These are phyloP conservation scores for Halteria grandinella DNA, from an alignment of 73 alveolate genomes.

Conservation along the genomic window DNA sequence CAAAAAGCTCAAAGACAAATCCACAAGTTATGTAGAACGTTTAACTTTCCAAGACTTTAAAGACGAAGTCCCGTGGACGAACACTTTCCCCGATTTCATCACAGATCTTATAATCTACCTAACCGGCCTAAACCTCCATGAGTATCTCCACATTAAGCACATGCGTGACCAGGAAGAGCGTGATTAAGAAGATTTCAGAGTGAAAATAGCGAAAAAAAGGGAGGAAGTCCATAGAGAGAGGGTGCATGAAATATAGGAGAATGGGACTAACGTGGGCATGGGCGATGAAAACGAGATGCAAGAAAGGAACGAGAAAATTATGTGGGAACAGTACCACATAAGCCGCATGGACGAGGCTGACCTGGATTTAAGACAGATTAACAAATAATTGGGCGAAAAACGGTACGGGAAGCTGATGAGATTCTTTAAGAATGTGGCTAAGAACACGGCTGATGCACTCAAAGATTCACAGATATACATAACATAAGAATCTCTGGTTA, in stretches of 20 bases:
- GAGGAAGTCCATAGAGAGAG: constrained; percentile 10
- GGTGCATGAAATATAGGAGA: too few relatives aligned
- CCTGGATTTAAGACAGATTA: constrained; percentile 1
- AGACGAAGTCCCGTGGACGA: constrained; percentile 12
- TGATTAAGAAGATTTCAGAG: background rate
- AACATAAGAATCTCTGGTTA: constrained; percentile 31
- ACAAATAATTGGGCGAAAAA: constrained; percentile 33
- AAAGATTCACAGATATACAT: constrained; percentile 17
- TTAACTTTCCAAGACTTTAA: constrained; percentile 9
- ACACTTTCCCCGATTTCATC: constrained; percentile 31
- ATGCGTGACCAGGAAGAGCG: constrained; percentile 9
- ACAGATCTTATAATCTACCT: constrained; percentile 15
- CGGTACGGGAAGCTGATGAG: constrained; percentile 1
- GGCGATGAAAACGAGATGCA: too few relatives aligned
- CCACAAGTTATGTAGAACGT: constrained; percentile 23
- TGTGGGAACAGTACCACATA: constrained; percentile 24
- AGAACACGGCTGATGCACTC: constrained; percentile 36
- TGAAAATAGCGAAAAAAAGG: constrained; percentile 9
- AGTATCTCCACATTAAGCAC: constrained; percentile 2
- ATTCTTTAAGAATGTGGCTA: constrained; percentile 31
- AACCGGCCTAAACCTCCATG: constrained; percentile 17
- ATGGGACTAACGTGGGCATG: too few relatives aligned
- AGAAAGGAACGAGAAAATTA: constrained; percentile 36
- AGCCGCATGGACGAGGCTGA: constrained; percentile 24
- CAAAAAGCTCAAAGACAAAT: constrained; percentile 13